Evolutionary conservation across 179 eudicot genomes (phyloP), one percentile per base, ranked within the genome.

Genomic region (Nepenthes alata): DNA sequence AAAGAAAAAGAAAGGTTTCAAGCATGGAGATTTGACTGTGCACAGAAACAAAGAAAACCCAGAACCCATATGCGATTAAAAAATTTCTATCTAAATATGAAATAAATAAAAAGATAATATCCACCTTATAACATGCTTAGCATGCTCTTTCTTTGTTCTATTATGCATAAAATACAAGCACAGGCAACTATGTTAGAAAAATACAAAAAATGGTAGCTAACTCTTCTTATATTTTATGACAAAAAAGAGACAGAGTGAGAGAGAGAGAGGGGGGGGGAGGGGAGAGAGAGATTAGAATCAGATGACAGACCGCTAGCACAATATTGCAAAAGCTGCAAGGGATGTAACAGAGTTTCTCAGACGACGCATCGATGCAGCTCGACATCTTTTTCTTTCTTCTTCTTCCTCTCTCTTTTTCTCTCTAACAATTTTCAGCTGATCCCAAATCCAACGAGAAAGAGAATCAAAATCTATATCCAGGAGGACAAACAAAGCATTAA

Each of bases 281-380:
- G n/a, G n/a, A 25, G 25, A 25, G 25, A 25, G 25, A 25, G 25
- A 25, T 25, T 25, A 25, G 0, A 25, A 64, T 14, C 61, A 11
- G 55, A n/a, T 60, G 35, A n/a, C 44, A 58, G 71, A 84, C 89
- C 86, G 86, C 89, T 55, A 84, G 89, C 71, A 81, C 83, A 57
- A 88, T 91, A 62, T 80, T 88, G 85, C 97, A 89, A 64, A 84
- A 89, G 67, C 78, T 86, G 86, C 96, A 89, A 84, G 96, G 94
- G 70, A 89, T 84, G 75, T 89, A 89, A 77, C 94, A 86, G 62
- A 82, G 82, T 67, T 82, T 77, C 66, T 82, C 87, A 8, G 75
- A 35, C 51, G 63, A 64, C 52, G 65, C 67, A 63, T 78, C 77
- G 51, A 58, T 37, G 50, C 77, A 63, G 71, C 67, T 71, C 35